Base-by-base conservation (phyloP, 768 basidiomycete genomes). In the Naganishia friedmannii region DNA sequence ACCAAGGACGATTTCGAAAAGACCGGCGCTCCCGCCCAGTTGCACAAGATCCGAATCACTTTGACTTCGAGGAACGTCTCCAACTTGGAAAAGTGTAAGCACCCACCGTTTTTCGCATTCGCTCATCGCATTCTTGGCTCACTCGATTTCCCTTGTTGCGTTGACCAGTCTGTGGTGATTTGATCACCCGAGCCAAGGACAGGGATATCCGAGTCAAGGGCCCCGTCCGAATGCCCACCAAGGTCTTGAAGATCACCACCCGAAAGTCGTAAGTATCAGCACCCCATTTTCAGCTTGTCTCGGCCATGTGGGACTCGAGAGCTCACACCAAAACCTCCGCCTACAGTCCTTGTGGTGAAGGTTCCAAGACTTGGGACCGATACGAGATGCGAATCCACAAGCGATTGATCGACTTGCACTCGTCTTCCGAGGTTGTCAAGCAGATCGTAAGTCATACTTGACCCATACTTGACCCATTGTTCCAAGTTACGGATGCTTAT, bases 351-450 rank as follows among this genome's bases (percentile, higher is more conserved):
- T 98, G 96, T 81, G 96, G 96, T 92, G 96, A 98, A 84, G 96
- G 96, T 86, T 97, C 96, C 77, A 99, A 99, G 89, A 99, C 96
- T 81, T 99, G 96, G 96, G 96, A 99, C 84, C 89, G 92, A 78
- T 98, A 93, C 84, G 95, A 99, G 85, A 89, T 99, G 85, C 94
- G 94, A 86, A 86, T 99, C 73, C 95, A 99, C 89, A 99, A 99
- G 86, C 91, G 96, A 79, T 87, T 99, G 82, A 98, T 99, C 79
- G 96, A 99, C 86, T 86, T 99, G 76, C 92, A 95, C 86, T 94
- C 96, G 65, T 95, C 94, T 73, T 91, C 91, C 82, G 96, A 98
- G 85, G 90, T 97, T 75, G 96, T 99, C 85, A 99, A 98, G 87
- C 95, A 98, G 84, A 99, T 99, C 80, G 95, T 97, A 76, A 80